These are phyloP conservation scores for Gardenia jasminoides DNA, from an alignment of 257 asterid genomes.

Conservation along the genomic window DNA sequence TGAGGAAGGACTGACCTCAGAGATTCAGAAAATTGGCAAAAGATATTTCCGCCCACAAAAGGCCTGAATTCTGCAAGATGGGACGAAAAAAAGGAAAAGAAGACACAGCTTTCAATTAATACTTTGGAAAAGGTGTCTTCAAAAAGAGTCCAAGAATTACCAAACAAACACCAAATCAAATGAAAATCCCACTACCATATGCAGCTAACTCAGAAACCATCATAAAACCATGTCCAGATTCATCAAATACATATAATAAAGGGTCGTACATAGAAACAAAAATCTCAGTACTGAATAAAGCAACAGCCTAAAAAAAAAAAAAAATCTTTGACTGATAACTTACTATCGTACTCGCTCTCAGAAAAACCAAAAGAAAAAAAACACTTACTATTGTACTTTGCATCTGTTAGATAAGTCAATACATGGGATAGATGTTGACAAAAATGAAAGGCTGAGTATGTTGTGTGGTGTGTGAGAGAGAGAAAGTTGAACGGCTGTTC, in stretches of 20 bases:
- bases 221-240: conserved; percentile 11
- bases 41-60: not conserved
- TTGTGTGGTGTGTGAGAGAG: not conserved
- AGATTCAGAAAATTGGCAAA: not conserved
- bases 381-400: not conserved
- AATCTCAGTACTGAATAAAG: not conserved
- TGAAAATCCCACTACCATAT: conserved; percentile 10
- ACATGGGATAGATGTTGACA: not conserved
- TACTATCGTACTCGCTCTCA: too few species aligned
- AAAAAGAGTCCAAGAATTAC: conserved; percentile 5
- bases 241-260: not conserved
- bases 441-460: not conserved
- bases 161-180: conserved; percentile 3
- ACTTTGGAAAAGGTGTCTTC: not conserved
- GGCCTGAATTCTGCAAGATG: not conserved
- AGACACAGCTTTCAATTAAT: not conserved
- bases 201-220: not conserved
- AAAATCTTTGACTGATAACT: not conserved
- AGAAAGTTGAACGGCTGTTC: not conserved
- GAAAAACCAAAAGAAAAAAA: not conserved
- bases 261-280: not conserved
- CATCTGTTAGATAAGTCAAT: not conserved
- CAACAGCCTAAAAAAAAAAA: not conserved
- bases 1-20: not conserved
- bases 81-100: not conserved